Evolutionary conservation across 257 asterid genomes (phyloP), one percentile per base, ranked within the genome.

Genomic region (Ilex aquifolium): DNA sequence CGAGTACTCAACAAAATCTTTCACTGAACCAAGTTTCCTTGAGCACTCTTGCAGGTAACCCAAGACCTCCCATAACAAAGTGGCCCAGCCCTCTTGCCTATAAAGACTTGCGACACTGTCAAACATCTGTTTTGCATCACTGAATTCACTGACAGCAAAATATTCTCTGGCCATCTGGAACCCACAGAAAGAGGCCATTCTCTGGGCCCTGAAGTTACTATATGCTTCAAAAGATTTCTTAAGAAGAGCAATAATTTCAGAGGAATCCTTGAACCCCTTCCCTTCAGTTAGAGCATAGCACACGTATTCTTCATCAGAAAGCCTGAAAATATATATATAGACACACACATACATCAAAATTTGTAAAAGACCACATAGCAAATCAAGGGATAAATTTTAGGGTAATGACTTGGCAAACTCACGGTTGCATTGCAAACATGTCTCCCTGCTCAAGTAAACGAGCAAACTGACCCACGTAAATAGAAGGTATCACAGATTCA

Each of bases 31-130:
- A 71, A 70, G 76, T 68, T 81, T 86, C 77, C 76, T 79, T 16
- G 97, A 87, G 77, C 99, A 93, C 78, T 93, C 97, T 66, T 94
- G 84, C 76, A 93, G 86, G 69, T 87, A 87, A 61, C 97, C 95
- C 70, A 93, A 79, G 68, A 80, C 88, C 69, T 87, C 95, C 97
- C 99, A 90, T 73, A 93, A 64, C 75, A 87, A 79, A 66, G 85
- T 72, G 36, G 84, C 67, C 97, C 99, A 93, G 44, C 97, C 99
- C 75, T 93, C 97, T 59, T 81, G 91, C 61, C 99, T 88, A 70
- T 93, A 93, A 69, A 87, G 87, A 79, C 62, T 79, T 17, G 95
- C 91, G 70, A 93, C 72, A 63, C 69, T 76, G 64, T 93, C 99
- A 69, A 93, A 84, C 39, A 73, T 65, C 72, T 79, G 76, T 77